Percentiles rank a stretch among this genome's conserved stretches.
These are phyloP conservation scores for Podaxis sp. DNA, from an alignment of 768 basidiomycete genomes.

Conservation along the genomic window DNA sequence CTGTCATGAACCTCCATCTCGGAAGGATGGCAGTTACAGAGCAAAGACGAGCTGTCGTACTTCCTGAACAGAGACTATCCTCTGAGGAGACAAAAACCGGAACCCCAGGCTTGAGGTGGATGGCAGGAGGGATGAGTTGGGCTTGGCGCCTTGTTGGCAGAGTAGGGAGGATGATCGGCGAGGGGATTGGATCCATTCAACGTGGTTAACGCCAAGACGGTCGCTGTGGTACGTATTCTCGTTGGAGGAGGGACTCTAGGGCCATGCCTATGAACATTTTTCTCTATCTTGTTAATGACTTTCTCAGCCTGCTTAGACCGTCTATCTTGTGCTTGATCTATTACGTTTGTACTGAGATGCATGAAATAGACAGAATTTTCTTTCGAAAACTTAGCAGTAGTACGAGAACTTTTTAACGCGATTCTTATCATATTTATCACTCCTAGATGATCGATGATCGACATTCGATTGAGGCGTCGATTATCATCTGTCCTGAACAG, in stretches of 20 bases:
- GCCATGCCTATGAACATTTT: not conserved
- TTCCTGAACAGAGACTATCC: not conserved
- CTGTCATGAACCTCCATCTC: slow-evolving; percentile 22
- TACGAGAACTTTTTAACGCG: not conserved
- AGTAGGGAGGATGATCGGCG: not conserved
- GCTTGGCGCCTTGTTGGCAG: not conserved
- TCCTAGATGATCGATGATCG: no score
- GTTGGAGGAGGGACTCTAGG: not conserved
- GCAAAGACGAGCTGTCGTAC: slow-evolving; percentile 14
- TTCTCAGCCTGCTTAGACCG: not conserved
- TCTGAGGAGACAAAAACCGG: not conserved
- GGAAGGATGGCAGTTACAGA: slow-evolving; percentile 29
- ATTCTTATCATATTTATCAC: no score
- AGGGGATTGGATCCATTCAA: not conserved
- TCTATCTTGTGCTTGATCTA: no score
- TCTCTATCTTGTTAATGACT: not conserved
- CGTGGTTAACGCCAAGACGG: not conserved
- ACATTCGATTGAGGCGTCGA: no score
- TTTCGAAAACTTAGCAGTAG: not conserved
- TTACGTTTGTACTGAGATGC: no score
- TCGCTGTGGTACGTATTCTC: not conserved
- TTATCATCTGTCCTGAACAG: no score
- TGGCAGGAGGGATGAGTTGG: not conserved
- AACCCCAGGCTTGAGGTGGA: not conserved
- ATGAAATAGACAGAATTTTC: not conserved